A percentile compares a stretch with the other conserved stretches of the same genome.
Conservation (phyloP, 2,329 filamentous ascomycete genomes). For the Colletotrichum australisinense region DNA sequence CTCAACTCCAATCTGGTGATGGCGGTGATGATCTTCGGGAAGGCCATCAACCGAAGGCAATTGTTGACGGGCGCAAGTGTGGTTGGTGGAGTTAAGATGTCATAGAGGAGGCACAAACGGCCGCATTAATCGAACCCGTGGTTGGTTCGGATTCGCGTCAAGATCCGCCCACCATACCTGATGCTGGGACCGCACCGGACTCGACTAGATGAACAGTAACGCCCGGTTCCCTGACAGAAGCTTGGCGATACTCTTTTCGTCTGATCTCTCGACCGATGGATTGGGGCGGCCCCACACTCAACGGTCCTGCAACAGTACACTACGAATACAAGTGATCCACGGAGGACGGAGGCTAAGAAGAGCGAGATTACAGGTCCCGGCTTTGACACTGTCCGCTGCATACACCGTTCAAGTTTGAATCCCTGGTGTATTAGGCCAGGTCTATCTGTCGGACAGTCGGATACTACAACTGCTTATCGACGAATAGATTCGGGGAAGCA, state of each 20-base stretch:
- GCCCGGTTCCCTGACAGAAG: conserved; percentile 23
- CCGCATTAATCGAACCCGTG: conserved; percentile 14
- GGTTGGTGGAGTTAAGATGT: conserved; percentile 23
- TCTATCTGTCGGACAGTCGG: neutral
- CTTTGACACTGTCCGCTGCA: conserved; percentile 21
- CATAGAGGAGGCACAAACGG: conserved; percentile 12
- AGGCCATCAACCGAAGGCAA: conserved; percentile 22
- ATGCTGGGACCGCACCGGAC: conserved; percentile 8
- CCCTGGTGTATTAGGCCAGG: neutral
- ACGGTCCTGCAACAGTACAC: conserved; percentile 1
- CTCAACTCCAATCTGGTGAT: conserved; percentile 11
- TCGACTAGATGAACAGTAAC: conserved; percentile 23
- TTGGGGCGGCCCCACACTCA: conserved; percentile 12
- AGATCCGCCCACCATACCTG: neutral
- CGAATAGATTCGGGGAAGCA: neutral
- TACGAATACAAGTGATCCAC: neutral
- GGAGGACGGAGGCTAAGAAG: neutral
- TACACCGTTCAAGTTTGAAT: conserved; percentile 2
- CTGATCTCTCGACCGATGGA: conserved; percentile 23
- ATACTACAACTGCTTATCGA: neutral
- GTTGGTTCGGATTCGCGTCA: conserved; percentile 12
- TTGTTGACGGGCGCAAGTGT: neutral
- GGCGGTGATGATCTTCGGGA: conserved; percentile 27
- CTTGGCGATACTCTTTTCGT: conserved; percentile 23
- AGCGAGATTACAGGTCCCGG: conserved; percentile 24